Base-by-base conservation (phyloP, 2,329 filamentous ascomycete species). In the Coleophoma cylindrospora region DNA sequence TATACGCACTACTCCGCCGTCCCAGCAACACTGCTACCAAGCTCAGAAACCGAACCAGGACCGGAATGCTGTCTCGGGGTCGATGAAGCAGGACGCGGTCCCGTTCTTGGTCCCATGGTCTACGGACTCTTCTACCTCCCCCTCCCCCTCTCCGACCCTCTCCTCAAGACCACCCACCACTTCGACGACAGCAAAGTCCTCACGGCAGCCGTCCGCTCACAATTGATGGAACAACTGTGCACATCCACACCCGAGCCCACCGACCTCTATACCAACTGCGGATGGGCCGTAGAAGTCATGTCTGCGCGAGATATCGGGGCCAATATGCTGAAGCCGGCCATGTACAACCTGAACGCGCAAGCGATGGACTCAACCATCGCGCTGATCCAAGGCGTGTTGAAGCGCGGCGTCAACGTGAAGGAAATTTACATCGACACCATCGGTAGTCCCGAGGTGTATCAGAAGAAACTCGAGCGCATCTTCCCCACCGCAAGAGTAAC, bases 361-460 rank as follows among this genome's bases (percentile, higher is more conserved):
- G 92, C 92, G 15, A 87, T 94, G 82, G 91, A 96, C 68, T 89
- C 92, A 4, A 97, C 92, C 0, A 82, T 95, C 21, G 80, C 81
- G 37, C 75, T 99, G 47, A 92, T 97, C 62, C 76, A 82, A 49
- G 84, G 83, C 34, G 87, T 96, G 4, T 77, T 94, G 34, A 83
- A 81, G 9, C 76, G 77, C 17, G 89, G 89, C 34, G 87, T 97
- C 54, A 91, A 95, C 66, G 75, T 97, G 4, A 80, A 76, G 50
- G 89, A 96, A 68, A 88, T 99, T 47, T 99, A 91, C 67, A 91
- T 99, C 65, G 92, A 99, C 70, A 97, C 92, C 2, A 87, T 97
- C 63, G 92, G 92, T 34, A 86, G 79, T 50, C 91, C 92, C 2
- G 83, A 80, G 15, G 74, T 83, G 4, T 96, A 97, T 73, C 91